Base-by-base conservation (phyloP, 2,329 filamentous ascomycete genomes). In the Aspergillus amoenus region DNA sequence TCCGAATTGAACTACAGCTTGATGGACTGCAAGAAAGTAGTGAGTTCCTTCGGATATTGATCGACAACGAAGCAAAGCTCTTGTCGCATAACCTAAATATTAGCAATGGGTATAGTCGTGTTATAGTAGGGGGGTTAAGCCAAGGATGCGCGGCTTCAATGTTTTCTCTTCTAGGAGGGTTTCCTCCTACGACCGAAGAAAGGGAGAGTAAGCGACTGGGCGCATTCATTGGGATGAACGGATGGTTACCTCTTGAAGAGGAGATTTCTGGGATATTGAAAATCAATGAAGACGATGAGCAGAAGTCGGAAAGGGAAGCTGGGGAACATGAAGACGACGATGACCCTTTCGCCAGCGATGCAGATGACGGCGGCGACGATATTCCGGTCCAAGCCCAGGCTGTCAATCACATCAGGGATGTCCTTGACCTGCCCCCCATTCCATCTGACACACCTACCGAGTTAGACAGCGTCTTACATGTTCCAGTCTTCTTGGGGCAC, bases 61-160 rank as follows among this genome's bases (percentile, higher is more conserved):
- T 81, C 24, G 58, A 53, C 2, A 32, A 64, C 9, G 79, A 81
- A 62, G 62, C 57, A 2, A 17, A 21, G 3, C 55, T 64, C 1
- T 52, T 69, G 30, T 56, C 65, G 59, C 13, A 11, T 7, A 22
- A 49, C 52, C n/a, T n/a, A 4, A 12, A 18, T 32, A 7, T 21
- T 45, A 21, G 32, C 8, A 45, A 67, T 55, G 52, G 67, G 47
- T 30, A 70, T 52, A 34, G 61, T 18, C 81, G 80, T 49, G 68
- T 84, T 13, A 67, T 84, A 6, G 58, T 85, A 1, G 79, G 80
- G 15, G 81, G 81, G 0, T 58, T 84, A n/a, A 83, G 82, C 62
- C 80, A 83, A 60, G 82, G 82, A 0, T 83, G 79, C 61, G 82
- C 81, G 1, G 76, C 78, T 63, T 70, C 72, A 0, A 60, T 83